phyloP scores from a whole-genome alignment of 1,284 basidiomycete species.

The Megacollybia platyphylla region DNA sequence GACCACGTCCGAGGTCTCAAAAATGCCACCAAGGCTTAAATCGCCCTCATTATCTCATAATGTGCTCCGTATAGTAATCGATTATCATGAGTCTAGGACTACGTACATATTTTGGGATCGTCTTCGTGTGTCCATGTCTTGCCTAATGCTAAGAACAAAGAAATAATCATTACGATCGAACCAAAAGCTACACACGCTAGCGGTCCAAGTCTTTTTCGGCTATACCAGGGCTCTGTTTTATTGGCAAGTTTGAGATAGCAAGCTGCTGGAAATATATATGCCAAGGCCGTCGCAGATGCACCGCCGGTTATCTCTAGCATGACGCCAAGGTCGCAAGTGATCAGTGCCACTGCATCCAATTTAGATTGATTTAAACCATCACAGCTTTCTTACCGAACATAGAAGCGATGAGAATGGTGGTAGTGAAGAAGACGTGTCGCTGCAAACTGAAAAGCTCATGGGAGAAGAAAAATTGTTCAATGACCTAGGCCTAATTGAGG shows the following conservation, averaged over 20 bases:
- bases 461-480: conserved; percentile 89
- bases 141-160: conserved; percentile 58
- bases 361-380: conserved; percentile 1
- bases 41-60: not conserved
- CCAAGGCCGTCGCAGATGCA: conserved; percentile 85
- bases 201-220: conserved; percentile 64
- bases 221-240: conserved; percentile 46
- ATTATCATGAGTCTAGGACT: conserved; percentile 7
- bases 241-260: conserved; percentile 74
- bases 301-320: conserved; percentile 97
- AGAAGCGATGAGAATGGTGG: conserved; percentile 69
- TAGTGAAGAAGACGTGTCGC: conserved; percentile 88
- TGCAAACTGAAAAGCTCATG: conserved; percentile 69
- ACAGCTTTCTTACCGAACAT: conserved; percentile 56
- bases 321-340: conserved; percentile 94
- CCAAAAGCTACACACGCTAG: conserved; percentile 68
- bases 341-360: conserved; percentile 57
- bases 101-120: conserved; percentile 54
- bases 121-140: conserved; percentile 70
- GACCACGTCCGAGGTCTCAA: conserved; percentile 52
- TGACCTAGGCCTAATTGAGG: conserved; percentile 41
- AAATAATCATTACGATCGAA: conserved; percentile 65
- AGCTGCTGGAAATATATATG: conserved; percentile 87
- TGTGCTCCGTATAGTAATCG: not conserved
- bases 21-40: conserved; percentile 16